These are phyloP conservation scores for Diplotaxis tenuifolia DNA, from an alignment of 345 rosid species.

Conservation along the genomic window DNA sequence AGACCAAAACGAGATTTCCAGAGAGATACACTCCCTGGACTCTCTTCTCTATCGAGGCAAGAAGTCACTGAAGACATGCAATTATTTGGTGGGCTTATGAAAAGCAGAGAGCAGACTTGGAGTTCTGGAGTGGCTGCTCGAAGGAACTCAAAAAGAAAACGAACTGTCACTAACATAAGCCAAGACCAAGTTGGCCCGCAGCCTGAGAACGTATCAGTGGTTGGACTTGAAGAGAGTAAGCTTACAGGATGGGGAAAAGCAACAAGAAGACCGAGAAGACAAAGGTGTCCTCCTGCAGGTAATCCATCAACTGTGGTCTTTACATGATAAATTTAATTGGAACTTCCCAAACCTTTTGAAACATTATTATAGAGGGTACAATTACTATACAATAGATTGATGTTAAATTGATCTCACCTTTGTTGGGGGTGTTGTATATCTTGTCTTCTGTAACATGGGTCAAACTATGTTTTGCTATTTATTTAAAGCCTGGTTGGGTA, in stretches of 20 bases:
- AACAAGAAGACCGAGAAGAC: conserved; percentile 38
- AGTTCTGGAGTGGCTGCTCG: conserved; percentile 24
- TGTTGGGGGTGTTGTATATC: conserved; percentile 23
- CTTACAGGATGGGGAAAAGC: conserved; percentile 38
- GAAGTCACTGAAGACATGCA: conserved; percentile 81
- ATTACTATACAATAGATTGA: conserved; percentile 4
- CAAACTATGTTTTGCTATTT: conserved; percentile 23
- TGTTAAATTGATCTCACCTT: conserved; percentile 11
- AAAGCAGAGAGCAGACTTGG: conserved; percentile 43
- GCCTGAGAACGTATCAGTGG: conserved; percentile 26
- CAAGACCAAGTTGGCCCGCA: conserved; percentile 22
- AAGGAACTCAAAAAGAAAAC: conserved; percentile 30
- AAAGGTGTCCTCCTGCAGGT: conserved; percentile 36
- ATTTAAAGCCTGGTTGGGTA: conserved; percentile 20
- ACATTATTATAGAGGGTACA: conserved; percentile 7
- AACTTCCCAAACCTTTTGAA: conserved; percentile 6
- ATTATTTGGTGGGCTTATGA: conserved; percentile 1
- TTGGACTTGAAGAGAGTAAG: conserved; percentile 32
- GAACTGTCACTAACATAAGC: conserved; percentile 21
- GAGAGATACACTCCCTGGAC: conserved; percentile 93
- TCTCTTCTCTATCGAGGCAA: conserved; percentile 74
- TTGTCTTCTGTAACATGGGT: conserved; percentile 18
- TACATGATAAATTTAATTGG: conserved; percentile 25
- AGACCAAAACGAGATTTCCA: conserved; percentile 94
- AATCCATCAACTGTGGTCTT: conserved; percentile 27